Evolutionary conservation across 2,329 filamentous ascomycete species (phyloP).

Genomic region (Boeremia exigua): DNA sequence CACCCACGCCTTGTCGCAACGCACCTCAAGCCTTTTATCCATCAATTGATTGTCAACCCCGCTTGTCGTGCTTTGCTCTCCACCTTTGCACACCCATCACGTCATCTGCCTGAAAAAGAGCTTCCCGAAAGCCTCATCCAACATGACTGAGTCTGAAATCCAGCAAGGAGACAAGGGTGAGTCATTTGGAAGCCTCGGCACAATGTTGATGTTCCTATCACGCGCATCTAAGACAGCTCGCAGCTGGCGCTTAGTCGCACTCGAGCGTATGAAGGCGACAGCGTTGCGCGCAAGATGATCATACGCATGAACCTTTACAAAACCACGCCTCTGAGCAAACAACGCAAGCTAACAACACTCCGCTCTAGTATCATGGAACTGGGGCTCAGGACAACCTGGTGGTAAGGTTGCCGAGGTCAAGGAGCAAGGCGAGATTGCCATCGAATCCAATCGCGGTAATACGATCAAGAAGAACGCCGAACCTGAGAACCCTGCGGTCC

Average conservation of each 20-base stretch:
- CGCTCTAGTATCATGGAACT: slow-evolving; percentile 67
- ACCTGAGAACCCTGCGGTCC: slow-evolving; percentile 66
- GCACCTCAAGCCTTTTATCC: slow-evolving; percentile 23
- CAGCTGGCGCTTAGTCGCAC: neutral
- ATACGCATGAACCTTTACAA: slow-evolving; percentile 21
- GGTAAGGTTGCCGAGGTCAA: slow-evolving; percentile 65
- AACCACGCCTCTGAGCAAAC: neutral
- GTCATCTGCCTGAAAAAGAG: slow-evolving; percentile 34
- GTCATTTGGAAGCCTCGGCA: slow-evolving; percentile 4
- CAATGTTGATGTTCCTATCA: neutral
- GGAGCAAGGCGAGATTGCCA: slow-evolving; percentile 64
- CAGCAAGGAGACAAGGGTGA: slow-evolving; percentile 48
- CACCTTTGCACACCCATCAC: slow-evolving; percentile 33
- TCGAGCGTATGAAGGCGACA: slow-evolving; percentile 7
- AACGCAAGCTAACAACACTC: neutral
- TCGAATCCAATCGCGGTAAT: slow-evolving; percentile 68
- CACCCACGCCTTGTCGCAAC: slow-evolving; percentile 23
- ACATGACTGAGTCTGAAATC: slow-evolving; percentile 45
- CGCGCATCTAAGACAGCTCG: neutral
- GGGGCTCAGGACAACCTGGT: slow-evolving; percentile 61
- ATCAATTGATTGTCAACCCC: slow-evolving; percentile 31
- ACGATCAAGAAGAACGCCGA: slow-evolving; percentile 69
- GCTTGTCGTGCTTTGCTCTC: slow-evolving; percentile 30
- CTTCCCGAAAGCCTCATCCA: slow-evolving; percentile 23
- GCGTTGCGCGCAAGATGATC: slow-evolving; percentile 10